Evolutionary conservation across 306 rosid genomes (phyloP).

Genomic region (Cicer arietinum): DNA sequence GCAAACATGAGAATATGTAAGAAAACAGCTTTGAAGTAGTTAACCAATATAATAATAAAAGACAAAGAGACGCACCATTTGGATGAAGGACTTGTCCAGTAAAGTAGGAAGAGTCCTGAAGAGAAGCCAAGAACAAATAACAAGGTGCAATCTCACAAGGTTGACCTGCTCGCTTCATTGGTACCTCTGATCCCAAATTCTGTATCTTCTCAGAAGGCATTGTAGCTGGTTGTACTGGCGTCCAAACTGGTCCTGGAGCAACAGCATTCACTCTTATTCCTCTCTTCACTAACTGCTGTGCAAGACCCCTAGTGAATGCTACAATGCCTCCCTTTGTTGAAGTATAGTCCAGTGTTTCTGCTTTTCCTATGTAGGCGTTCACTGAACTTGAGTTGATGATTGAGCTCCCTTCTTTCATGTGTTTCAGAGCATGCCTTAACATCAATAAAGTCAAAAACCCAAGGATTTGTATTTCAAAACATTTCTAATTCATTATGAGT

Average conservation of each 20-base stretch:
- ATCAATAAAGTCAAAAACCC: too few relatives aligned
- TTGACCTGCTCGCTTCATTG: conserved; percentile 62
- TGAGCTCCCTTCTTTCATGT: conserved; percentile 65
- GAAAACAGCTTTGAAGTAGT: not conserved
- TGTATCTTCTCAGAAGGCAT: conserved; percentile 50
- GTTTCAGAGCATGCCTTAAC: conserved; percentile 61
- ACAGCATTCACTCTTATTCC: conserved; percentile 71
- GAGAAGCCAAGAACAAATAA: conserved; percentile 60
- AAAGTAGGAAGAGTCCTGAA: conserved; percentile 58
- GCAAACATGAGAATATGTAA: not conserved
- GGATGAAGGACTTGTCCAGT: conserved; percentile 68
- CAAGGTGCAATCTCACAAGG: conserved; percentile 67
- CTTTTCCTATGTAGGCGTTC: conserved; percentile 53
- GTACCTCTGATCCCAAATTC: conserved; percentile 53
- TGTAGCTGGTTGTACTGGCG: conserved; percentile 58
- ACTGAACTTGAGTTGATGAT: conserved; percentile 68
- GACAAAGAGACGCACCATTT: conserved; percentile 41
- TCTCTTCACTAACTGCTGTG: conserved; percentile 51
- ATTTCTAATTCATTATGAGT: not conserved
- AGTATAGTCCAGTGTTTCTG: conserved; percentile 50
- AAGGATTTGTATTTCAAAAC: not conserved
- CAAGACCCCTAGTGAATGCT: conserved; percentile 56
- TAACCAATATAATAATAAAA: not conserved
- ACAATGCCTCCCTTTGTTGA: conserved; percentile 66
- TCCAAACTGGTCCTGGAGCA: conserved; percentile 74